Evolutionary conservation across 345 rosid species (phyloP).

Genomic region (Physaria fendleri): DNA sequence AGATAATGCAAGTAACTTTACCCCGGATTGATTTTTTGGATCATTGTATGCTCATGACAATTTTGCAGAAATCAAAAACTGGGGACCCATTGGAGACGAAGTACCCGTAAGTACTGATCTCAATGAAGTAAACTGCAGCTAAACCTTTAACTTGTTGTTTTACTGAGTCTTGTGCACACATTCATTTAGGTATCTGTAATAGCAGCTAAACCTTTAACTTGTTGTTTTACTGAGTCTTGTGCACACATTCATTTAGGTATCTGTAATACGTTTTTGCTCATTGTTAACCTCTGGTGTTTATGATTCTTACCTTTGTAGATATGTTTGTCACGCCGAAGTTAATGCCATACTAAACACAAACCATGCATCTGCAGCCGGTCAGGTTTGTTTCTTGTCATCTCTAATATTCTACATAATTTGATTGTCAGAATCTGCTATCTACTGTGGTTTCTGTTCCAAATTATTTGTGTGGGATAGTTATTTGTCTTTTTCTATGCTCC

Average conservation of each 20-base stretch:
- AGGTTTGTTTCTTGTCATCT: conserved; percentile 33
- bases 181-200: background rate
- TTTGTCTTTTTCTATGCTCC: background rate
- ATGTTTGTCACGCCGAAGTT: conserved; percentile 97
- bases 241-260: background rate
- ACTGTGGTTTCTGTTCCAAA: background rate
- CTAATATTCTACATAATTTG: background rate
- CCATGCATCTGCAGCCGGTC: conserved; percentile 88
- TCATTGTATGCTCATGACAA: background rate
- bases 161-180: background rate
- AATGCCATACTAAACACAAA: conserved; percentile 92
- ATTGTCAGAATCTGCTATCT: background rate
- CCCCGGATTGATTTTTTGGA: background rate
- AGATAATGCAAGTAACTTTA: background rate
- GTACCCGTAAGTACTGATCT: conserved; percentile 59
- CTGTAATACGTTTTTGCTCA: background rate
- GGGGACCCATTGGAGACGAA: conserved; percentile 84
- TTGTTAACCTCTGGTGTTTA: conserved; percentile 4
- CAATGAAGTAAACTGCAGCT: background rate
- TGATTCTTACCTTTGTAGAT: conserved; percentile 39
- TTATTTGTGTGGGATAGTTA: background rate
- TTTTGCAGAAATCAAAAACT: conserved; percentile 65
- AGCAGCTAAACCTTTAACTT: background rate
- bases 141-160: background rate
- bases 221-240: background rate